Evolutionary conservation across 1,139 yeast species (phyloP).

Genomic region (Lodderomyces orthopsilosis): DNA sequence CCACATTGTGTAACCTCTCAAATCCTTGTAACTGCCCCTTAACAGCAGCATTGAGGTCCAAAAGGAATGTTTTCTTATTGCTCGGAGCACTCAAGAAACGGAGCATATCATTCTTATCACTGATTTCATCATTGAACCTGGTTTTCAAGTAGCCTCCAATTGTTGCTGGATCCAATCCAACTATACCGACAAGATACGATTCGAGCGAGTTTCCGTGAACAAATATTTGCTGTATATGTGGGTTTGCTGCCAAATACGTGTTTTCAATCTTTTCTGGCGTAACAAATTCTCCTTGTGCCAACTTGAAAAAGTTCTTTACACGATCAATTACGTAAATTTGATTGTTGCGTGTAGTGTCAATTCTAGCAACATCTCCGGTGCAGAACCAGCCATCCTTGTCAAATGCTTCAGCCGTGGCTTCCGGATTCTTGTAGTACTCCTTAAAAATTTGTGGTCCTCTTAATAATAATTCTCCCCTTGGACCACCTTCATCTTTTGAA

Average conservation of each 20-base stretch:
- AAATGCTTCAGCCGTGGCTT: conserved; percentile 41
- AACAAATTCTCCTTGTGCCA: conserved; percentile 45
- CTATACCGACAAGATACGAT: conserved; percentile 58
- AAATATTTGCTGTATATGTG: conserved; percentile 33
- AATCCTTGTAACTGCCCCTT: conserved; percentile 41
- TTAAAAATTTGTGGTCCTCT: conserved; percentile 40
- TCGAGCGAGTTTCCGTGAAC: conserved; percentile 63
- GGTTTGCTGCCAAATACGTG: conserved; percentile 31
- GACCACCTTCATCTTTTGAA: conserved; percentile 31
- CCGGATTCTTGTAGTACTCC: conserved; percentile 38
- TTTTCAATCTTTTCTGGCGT: conserved; percentile 45
- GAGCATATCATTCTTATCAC: conserved; percentile 23
- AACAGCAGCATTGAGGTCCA: conserved; percentile 25
- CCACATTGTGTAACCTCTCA: conserved; percentile 63
- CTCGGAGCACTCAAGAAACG: conserved; percentile 25
- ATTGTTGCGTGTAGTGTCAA: conserved; percentile 20
- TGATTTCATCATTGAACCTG: conserved; percentile 17
- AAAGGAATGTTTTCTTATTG: conserved; percentile 27
- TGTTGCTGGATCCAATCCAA: conserved; percentile 47
- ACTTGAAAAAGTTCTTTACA: conserved; percentile 44
- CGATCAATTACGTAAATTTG: conserved; percentile 38
- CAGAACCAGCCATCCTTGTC: conserved; percentile 55
- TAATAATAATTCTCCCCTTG: conserved; percentile 41
- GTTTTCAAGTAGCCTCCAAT: conserved; percentile 18
- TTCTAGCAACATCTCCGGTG: conserved; percentile 40